These are phyloP conservation scores for Trametes punicea DNA, from an alignment of 768 basidiomycete genomes.

Conservation along the genomic window DNA sequence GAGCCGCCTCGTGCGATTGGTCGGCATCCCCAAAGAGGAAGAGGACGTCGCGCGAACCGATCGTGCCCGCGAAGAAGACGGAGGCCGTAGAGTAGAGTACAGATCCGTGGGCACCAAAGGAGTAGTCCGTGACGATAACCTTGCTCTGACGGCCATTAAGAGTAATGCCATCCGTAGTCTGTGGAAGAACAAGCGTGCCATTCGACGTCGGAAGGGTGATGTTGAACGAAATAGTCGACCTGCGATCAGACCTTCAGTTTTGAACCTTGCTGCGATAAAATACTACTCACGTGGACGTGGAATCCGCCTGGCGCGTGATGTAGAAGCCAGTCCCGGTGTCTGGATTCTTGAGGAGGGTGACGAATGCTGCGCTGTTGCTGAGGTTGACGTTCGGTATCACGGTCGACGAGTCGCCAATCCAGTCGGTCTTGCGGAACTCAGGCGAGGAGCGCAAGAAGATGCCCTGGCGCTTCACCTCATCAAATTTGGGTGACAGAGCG, in stretches of 20 bases:
- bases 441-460: constrained; percentile 77
- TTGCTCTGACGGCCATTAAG: constrained; percentile 73
- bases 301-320: constrained; percentile 63
- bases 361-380: constrained; percentile 49
- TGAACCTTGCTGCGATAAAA: background rate
- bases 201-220: constrained; percentile 53
- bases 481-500: constrained; percentile 61
- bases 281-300: constrained; percentile 57
- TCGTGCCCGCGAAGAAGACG: constrained; percentile 60
- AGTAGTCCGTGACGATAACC: constrained; percentile 67
- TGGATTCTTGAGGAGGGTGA: constrained; percentile 64
- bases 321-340: constrained; percentile 67
- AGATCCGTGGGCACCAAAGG: constrained; percentile 54
- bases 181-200: constrained; percentile 55
- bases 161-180: constrained; percentile 48
- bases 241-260: constrained; percentile 21
- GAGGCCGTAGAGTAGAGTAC: constrained; percentile 71
- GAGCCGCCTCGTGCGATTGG: constrained; percentile 34
- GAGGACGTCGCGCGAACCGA: constrained; percentile 39
- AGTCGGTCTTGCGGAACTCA: constrained; percentile 77
- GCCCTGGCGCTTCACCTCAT: constrained; percentile 75
- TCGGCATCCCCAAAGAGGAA: constrained; percentile 37
- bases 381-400: constrained; percentile 38
- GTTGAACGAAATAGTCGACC: constrained; percentile 52
- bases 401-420: constrained; percentile 59